phyloP scores from a whole-genome alignment of 2,329 filamentous ascomycete genomes.

The Verticillium longisporum region DNA sequence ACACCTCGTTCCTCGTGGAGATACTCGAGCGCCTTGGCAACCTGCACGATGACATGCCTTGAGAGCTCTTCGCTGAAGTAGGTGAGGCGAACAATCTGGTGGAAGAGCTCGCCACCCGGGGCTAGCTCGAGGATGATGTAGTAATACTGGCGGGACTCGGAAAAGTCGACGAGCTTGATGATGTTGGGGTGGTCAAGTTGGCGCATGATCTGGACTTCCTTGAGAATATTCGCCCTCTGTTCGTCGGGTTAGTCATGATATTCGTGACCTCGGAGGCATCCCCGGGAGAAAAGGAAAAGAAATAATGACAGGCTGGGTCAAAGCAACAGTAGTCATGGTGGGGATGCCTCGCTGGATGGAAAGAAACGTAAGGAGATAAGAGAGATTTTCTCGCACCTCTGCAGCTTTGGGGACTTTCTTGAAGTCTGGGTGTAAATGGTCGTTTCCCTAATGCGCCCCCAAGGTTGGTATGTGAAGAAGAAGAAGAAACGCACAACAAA shows the following conservation, averaged over 20 bases:
- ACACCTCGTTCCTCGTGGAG: conserved; percentile 92
- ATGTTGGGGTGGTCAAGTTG: conserved; percentile 95
- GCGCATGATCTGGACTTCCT: conserved; percentile 98
- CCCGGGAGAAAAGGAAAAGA: conserved; percentile 7
- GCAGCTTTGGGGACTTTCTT: conserved; percentile 91
- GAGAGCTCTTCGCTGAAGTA: conserved; percentile 97
- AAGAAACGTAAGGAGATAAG: conserved; percentile 25
- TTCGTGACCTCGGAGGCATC: conserved; percentile 6
- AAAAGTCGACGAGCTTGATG: conserved; percentile 87
- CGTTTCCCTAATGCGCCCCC: conserved; percentile 64
- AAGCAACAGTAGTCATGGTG: conserved; percentile 15
- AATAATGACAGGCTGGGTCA: conserved; percentile 14
- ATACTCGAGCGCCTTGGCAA: conserved; percentile 90
- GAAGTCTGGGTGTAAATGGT: conserved; percentile 93
- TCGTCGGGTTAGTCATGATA: conserved; percentile 18
- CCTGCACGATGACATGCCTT: conserved; percentile 88
- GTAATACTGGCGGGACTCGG: conserved; percentile 90
- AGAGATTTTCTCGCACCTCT: conserved; percentile 71
- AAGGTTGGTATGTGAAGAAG: conserved; percentile 47
- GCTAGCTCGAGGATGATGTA: conserved; percentile 96
- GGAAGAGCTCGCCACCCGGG: conserved; percentile 92
- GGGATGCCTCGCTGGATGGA: conserved; percentile 19
- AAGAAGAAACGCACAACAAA: conserved; percentile 15
- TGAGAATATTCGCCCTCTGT: conserved; percentile 93
- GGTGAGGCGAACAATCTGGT: conserved; percentile 95